These are phyloP conservation scores for Endotrypanum monterogeii DNA, from an alignment of 208 protist genomes.

Conservation along the genomic window DNA sequence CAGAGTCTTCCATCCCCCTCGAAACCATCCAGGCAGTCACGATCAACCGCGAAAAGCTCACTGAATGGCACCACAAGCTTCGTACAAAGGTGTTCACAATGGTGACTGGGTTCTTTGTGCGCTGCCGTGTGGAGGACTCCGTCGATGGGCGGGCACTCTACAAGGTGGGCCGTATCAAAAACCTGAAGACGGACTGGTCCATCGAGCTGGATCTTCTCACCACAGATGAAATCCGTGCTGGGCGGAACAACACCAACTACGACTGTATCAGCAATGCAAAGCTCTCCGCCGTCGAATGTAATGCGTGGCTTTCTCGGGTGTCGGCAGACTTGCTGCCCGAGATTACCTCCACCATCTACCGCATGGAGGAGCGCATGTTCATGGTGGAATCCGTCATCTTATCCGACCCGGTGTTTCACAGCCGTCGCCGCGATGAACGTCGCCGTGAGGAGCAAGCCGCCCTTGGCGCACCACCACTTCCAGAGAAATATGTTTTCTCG, in stretches of 20 bases:
- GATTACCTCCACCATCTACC: conserved; percentile 62
- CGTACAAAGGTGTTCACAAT: conserved; percentile 80
- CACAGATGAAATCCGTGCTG: conserved; percentile 73
- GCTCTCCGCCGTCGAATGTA: conserved; percentile 76
- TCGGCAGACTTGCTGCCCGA: conserved; percentile 55
- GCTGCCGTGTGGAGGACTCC: conserved; percentile 91
- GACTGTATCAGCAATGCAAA: conserved; percentile 93
- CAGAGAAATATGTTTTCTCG: conserved; percentile 87
- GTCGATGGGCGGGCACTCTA: conserved; percentile 84
- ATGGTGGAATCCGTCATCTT: conserved; percentile 83
- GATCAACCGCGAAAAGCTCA: conserved; percentile 90
- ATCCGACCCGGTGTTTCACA: conserved; percentile 81
- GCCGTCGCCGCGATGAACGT: conserved; percentile 64
- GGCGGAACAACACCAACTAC: conserved; percentile 90
- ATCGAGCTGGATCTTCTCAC: conserved; percentile 90
- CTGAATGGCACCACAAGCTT: conserved; percentile 92
- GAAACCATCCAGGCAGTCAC: conserved; percentile 82
- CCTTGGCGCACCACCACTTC: conserved; percentile 32
- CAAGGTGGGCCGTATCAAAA: conserved; percentile 91
- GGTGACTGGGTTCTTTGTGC: conserved; percentile 88
- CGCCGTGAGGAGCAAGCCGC: conserved; percentile 49
- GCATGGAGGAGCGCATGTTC: conserved; percentile 82
- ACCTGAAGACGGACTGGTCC: conserved; percentile 88
- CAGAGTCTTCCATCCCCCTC: conserved; percentile 64
- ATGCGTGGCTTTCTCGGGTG: conserved; percentile 68